Percentiles rank a stretch among this genome's conserved stretches.
phyloP scores from a whole-genome alignment of 495 filamentous ascomycete species.

The Bacidia gigantensis region DNA sequence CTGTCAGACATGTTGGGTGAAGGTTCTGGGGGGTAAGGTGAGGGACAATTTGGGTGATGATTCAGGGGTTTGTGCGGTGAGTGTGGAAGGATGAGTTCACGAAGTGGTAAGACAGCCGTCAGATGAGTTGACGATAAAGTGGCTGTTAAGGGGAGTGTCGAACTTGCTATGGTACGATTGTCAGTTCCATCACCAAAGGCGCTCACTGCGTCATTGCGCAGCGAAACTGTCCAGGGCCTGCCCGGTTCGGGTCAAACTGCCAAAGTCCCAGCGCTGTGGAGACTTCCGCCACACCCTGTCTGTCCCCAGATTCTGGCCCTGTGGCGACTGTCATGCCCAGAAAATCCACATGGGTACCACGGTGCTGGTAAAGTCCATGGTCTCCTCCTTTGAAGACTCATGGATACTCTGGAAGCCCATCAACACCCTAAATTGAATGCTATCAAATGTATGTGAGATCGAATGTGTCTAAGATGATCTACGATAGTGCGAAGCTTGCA shows the following conservation, averaged over 20 bases:
- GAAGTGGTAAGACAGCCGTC: background rate
- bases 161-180: background rate
- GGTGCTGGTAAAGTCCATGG: background rate
- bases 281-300: background rate
- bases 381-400: too few species aligned
- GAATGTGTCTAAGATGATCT: background rate
- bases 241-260: background rate
- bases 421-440: background rate
- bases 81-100: background rate
- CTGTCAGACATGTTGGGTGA: slow-evolving; percentile 12
- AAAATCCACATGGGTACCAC: background rate
- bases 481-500: background rate
- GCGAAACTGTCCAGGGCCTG: background rate
- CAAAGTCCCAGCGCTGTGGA: background rate
- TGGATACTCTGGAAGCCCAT: too few species aligned
- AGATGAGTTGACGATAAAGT: background rate
- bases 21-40: background rate
- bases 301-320: background rate
- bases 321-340: background rate
- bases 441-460: background rate
- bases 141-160: background rate
- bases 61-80: too few species aligned
- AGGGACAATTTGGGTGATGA: background rate
- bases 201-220: background rate
- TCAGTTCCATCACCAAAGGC: background rate